These are phyloP conservation scores for Passalora sequoiae DNA, from an alignment of 2,329 filamentous ascomycete genomes.

Conservation along the genomic window DNA sequence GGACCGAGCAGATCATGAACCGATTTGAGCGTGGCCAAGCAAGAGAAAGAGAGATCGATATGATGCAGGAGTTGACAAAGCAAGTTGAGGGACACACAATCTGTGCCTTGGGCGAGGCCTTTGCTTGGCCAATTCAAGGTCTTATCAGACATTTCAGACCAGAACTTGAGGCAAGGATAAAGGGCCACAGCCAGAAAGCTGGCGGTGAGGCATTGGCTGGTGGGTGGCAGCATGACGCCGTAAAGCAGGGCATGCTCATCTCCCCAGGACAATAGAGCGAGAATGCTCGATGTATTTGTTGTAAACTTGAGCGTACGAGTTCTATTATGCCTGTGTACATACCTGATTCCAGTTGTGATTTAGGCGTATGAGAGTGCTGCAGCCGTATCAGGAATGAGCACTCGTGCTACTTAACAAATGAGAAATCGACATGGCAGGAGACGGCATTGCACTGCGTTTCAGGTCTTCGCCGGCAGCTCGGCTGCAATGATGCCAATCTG, in stretches of 20 bases:
- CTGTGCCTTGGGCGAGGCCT: constrained; percentile 94
- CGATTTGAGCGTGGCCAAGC: constrained; percentile 90
- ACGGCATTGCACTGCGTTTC: too few relatives aligned
- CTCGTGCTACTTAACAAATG: too few relatives aligned
- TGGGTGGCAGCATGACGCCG: constrained; percentile 75
- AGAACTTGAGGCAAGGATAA: constrained; percentile 87
- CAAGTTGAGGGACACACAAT: constrained; percentile 99
- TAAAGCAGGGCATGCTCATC: constrained; percentile 74
- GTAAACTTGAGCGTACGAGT: constrained; percentile 1
- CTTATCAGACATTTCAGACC: constrained; percentile 97
- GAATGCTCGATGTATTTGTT: background rate
- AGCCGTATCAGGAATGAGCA: too few relatives aligned
- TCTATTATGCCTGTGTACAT: constrained; percentile 3
- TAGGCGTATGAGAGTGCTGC: too few relatives aligned
- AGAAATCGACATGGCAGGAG: too few relatives aligned
- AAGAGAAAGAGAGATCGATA: constrained; percentile 89
- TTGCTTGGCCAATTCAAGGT: constrained; percentile 97
- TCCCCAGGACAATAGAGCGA: constrained; percentile 79
- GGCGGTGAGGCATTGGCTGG: constrained; percentile 75
- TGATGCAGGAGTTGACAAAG: constrained; percentile 98
- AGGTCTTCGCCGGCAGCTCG: too few relatives aligned
- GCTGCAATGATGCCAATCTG: too few relatives aligned
- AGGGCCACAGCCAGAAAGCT: constrained; percentile 66
- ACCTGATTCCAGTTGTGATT: constrained; percentile 6
- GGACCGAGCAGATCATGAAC: constrained; percentile 98